Evolutionary conservation across 306 rosid genomes (phyloP).

Genomic region (Gillenia trifoliata): DNA sequence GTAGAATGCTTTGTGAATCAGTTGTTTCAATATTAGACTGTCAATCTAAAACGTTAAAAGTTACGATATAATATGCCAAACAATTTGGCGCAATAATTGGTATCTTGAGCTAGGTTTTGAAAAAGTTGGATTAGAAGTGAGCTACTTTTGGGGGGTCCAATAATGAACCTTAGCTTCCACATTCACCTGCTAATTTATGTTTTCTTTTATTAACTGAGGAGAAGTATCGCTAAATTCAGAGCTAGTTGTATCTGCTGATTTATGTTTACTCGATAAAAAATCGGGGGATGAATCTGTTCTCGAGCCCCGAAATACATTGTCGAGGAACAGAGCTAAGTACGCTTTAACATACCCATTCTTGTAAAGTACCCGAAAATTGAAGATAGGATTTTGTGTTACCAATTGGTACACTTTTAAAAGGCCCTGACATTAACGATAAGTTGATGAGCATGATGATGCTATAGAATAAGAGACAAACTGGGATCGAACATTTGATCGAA

Average conservation of each 20-base stretch:
- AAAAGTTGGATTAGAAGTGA: neutral
- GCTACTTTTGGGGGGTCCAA: neutral
- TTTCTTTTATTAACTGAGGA: no score
- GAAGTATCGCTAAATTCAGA: rapidly evolving
- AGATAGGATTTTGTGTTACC: slow-evolving; percentile 16
- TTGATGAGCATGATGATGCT: slow-evolving; percentile 16
- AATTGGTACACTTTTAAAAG: neutral
- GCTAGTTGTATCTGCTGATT: neutral
- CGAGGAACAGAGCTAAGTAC: neutral
- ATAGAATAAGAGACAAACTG: slow-evolving; percentile 13
- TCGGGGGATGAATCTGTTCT: neutral
- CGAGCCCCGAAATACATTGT: neutral
- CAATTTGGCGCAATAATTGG: neutral
- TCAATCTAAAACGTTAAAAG: neutral
- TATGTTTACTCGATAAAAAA: neutral
- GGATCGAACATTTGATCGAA: slow-evolving; percentile 11
- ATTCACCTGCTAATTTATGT: neutral
- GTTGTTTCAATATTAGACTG: neutral
- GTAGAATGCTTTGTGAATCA: neutral
- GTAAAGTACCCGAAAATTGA: neutral
- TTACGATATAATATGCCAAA: neutral
- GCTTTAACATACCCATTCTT: neutral
- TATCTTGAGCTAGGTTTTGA: neutral
- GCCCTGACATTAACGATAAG: neutral
- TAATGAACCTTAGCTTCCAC: neutral